These are phyloP conservation scores for Uncinocarpus reesii DNA, from an alignment of 2,329 filamentous ascomycete species.

Conservation along the genomic window DNA sequence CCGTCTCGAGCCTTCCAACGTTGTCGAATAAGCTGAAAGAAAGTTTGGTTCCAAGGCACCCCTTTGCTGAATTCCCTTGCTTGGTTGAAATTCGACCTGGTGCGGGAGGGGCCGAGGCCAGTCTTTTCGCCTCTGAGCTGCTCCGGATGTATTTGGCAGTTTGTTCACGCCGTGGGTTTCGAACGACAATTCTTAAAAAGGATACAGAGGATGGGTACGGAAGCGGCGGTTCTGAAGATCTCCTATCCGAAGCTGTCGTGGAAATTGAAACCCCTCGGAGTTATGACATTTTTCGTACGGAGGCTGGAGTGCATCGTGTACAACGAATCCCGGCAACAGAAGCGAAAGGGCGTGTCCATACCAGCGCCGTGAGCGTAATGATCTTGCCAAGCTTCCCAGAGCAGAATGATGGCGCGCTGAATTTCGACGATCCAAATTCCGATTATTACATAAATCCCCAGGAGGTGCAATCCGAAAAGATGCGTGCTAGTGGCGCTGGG, in stretches of 20 bases:
- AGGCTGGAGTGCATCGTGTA: constrained; percentile 90
- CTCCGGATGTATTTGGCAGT: constrained; percentile 82
- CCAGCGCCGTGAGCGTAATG: constrained; percentile 82
- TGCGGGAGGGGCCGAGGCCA: constrained; percentile 81
- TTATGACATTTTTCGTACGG: constrained; percentile 71
- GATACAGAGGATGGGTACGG: constrained; percentile 57
- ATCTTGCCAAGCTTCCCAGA: constrained; percentile 74
- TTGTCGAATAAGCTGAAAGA: constrained; percentile 61
- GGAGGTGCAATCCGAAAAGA: constrained; percentile 76
- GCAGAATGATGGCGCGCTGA: constrained; percentile 43
- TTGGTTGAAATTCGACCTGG: constrained; percentile 86
- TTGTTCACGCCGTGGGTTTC: constrained; percentile 59
- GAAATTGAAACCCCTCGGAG: constrained; percentile 67
- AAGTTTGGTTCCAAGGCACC: constrained; percentile 74
- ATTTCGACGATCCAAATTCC: constrained; percentile 73
- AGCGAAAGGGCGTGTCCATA: constrained; percentile 82
- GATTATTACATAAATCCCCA: constrained; percentile 81
- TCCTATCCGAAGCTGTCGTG: constrained; percentile 76
- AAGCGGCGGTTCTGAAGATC: constrained; percentile 51
- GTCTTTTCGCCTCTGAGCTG: constrained; percentile 77
- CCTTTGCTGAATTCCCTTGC: constrained; percentile 81
- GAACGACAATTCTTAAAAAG: constrained; percentile 63
- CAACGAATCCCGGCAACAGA: constrained; percentile 90
- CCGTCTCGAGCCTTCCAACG: constrained; percentile 49
- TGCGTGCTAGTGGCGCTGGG: constrained; percentile 83